Evolutionary conservation across 2,329 filamentous ascomycete species (phyloP).

Genomic region (Sordariomycetes sp.): DNA sequence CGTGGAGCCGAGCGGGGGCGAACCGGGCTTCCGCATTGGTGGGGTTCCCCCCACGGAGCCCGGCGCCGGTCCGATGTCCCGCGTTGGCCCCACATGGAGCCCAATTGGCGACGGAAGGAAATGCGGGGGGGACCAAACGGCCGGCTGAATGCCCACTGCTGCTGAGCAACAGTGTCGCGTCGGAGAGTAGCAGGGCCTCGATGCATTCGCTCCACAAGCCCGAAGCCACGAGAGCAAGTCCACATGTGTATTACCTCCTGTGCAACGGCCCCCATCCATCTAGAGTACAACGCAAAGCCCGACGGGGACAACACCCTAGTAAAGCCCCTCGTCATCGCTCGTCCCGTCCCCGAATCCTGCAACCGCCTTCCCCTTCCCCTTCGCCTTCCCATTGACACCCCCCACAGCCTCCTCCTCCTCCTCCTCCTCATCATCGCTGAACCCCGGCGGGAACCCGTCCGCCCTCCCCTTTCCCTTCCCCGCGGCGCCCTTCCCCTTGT

Average conservation of each 20-base stretch:
- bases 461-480: slow-evolving; percentile 19
- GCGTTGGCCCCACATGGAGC: background rate
- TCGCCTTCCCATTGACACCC: slow-evolving; percentile 13
- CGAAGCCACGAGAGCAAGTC: background rate
- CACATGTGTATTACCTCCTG: background rate
- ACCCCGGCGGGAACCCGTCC: slow-evolving; percentile 1
- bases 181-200: too few relatives aligned
- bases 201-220: background rate
- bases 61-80: background rate
- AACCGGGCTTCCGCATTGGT: background rate
- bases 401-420: slow-evolving; percentile 28
- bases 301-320: slow-evolving; percentile 19
- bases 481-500: background rate
- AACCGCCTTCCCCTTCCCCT: slow-evolving; percentile 41
- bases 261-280: background rate
- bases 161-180: too few relatives aligned
- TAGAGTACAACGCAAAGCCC: background rate
- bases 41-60: background rate
- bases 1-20: background rate
- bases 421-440: slow-evolving; percentile 41
- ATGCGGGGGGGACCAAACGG: background rate
- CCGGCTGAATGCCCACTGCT: background rate
- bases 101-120: background rate
- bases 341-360: slow-evolving; percentile 38
- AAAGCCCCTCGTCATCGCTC: slow-evolving; percentile 43